These are phyloP conservation scores for Mortierella sp. DNA, from an alignment of 371 early-diverging fungal species.

Conservation along the genomic window DNA sequence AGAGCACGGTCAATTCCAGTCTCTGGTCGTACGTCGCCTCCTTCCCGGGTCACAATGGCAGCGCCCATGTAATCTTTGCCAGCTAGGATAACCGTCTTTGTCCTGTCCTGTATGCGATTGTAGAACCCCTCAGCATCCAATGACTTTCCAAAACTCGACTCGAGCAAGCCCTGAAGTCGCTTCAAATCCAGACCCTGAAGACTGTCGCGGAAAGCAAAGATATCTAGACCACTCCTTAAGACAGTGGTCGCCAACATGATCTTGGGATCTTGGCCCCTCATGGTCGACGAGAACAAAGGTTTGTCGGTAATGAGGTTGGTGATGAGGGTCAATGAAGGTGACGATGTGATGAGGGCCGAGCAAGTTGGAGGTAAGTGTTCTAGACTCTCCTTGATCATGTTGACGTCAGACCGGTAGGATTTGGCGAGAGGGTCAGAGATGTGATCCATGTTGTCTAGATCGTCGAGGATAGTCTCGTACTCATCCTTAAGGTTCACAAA, in stretches of 20 bases:
- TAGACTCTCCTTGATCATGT: constrained; percentile 67
- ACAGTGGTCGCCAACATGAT: constrained; percentile 72
- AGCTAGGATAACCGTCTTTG: constrained; percentile 81
- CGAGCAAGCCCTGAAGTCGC: constrained; percentile 75
- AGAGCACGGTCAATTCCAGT: constrained; percentile 57
- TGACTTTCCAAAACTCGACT: constrained; percentile 83
- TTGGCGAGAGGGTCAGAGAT: constrained; percentile 61
- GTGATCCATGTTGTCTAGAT: constrained; percentile 61
- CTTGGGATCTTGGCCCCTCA: constrained; percentile 47
- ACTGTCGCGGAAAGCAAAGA: constrained; percentile 63
- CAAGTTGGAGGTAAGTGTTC: constrained; percentile 65
- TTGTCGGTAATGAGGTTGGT: constrained; percentile 76
- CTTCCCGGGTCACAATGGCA: constrained; percentile 78
- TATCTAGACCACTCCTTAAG: constrained; percentile 82
- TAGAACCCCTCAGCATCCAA: constrained; percentile 74
- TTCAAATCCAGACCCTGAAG: constrained; percentile 68
- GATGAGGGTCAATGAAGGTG: constrained; percentile 61
- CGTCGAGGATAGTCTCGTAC: constrained; percentile 57
- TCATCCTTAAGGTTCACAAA: constrained; percentile 83
- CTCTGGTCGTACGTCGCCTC: constrained; percentile 57
- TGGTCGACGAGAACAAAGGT: constrained; percentile 62
- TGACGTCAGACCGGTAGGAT: constrained; percentile 65
- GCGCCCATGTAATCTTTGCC: constrained; percentile 90
- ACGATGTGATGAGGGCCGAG: constrained; percentile 71
- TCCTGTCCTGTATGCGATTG: constrained; percentile 68